Conservation (phyloP, 2,329 filamentous ascomycete species). For the Alternaria burnsii region DNA sequence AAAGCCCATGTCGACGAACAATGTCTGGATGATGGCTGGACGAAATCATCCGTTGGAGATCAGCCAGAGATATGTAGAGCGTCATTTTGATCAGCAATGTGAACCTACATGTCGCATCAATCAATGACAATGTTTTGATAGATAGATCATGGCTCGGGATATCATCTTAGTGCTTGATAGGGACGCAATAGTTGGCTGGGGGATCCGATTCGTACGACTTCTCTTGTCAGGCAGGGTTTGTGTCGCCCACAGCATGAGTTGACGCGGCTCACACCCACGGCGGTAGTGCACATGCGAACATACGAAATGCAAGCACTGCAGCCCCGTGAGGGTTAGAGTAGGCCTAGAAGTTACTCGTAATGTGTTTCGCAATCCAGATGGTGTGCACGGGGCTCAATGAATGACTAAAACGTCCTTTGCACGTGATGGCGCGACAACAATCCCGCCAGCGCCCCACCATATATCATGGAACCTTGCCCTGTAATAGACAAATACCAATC, state of each 20-base stretch:
- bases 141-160: neutral
- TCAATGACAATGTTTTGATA: neutral
- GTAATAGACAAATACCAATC: fast-evolving
- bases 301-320: neutral
- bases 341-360: neutral
- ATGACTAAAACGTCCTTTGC: neutral
- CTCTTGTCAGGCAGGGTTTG: neutral
- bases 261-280: neutral
- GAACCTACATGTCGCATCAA: neutral
- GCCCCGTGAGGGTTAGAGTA: fast-evolving
- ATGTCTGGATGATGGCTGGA: neutral
- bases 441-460: neutral
- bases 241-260: neutral
- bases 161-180: neutral
- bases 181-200: fast-evolving
- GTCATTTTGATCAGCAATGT: neutral
- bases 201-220: neutral
- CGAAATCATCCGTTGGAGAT: neutral
- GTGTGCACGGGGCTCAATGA: neutral
- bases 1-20: neutral
- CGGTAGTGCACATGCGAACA: neutral
- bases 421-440: neutral
- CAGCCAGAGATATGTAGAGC: neutral
- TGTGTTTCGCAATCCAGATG: neutral
- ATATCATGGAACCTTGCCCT: neutral